Evolutionary conservation across 148 eudicot genomes (phyloP).

Genomic region (Fagopyrum tataricum): DNA sequence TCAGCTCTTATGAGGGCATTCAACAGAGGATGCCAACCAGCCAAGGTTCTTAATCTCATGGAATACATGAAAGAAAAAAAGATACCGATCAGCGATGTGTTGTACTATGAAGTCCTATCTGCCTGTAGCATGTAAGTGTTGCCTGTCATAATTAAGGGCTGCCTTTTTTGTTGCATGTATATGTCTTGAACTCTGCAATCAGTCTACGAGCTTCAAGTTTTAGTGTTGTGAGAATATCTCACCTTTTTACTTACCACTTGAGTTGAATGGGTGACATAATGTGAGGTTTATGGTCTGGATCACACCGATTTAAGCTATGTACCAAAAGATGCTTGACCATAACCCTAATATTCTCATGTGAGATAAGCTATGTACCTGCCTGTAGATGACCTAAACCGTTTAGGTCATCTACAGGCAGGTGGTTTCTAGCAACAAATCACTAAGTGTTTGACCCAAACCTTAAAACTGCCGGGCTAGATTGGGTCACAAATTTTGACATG

Average conservation of each 20-base stretch:
- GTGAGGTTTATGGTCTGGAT: background rate
- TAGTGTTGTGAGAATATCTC: background rate
- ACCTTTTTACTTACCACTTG: background rate
- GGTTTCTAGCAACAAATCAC: background rate
- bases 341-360: background rate
- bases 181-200: background rate
- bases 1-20: constrained; percentile 83
- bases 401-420: background rate
- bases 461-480: background rate
- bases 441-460: background rate
- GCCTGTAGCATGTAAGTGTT: constrained; percentile 83
- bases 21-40: constrained; percentile 70
- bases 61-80: constrained; percentile 55
- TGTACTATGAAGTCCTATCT: constrained; percentile 73
- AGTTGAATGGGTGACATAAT: background rate
- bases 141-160: background rate
- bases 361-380: too few species aligned
- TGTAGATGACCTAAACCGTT: too few species aligned
- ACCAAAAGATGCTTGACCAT: background rate
- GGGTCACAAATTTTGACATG: background rate
- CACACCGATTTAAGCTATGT: background rate
- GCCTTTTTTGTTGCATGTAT: background rate
- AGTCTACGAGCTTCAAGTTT: background rate
- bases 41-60: constrained; percentile 54
- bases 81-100: constrained; percentile 54